phyloP scores from a whole-genome alignment of 139 green algal genomes.

The Closterium sp. region DNA sequence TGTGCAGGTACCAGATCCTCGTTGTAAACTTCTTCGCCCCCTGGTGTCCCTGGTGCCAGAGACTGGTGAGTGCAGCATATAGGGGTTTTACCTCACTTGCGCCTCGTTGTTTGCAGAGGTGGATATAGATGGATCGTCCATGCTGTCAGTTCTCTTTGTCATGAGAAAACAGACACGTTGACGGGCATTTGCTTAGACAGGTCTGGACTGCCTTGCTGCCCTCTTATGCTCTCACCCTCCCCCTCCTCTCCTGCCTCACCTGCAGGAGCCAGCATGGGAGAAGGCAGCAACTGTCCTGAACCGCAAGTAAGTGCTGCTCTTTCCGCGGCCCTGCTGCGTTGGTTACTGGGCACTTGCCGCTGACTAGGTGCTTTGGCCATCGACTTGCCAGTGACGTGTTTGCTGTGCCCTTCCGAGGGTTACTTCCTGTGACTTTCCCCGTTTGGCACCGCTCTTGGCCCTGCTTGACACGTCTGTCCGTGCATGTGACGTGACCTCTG shows the following conservation, averaged over 20 bases:
- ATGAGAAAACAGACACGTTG: no score
- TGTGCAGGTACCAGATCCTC: slow-evolving; percentile 49
- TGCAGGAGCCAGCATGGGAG: slow-evolving; percentile 86
- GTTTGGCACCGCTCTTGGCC: neutral
- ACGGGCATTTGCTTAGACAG: no score
- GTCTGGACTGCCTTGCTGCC: no score
- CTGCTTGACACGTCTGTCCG: neutral
- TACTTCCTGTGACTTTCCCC: neutral
- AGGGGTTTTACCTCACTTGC: no score
- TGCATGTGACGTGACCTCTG: neutral
- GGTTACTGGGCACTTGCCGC: neutral
- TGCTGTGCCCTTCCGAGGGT: neutral
- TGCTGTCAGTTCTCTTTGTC: neutral
- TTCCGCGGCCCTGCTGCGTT: neutral
- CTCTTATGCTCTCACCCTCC: no score
- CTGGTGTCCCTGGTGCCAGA: slow-evolving; percentile 97
- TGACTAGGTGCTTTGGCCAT: no score
- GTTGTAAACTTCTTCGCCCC: slow-evolving; percentile 94
- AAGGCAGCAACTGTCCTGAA: slow-evolving; percentile 80
- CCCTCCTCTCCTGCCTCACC: neutral
- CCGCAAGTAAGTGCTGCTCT: slow-evolving; percentile 72
- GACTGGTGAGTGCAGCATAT: slow-evolving; percentile 57
- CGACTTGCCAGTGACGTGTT: no score
- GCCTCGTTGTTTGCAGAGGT: no score
- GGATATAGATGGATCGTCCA: neutral